phyloP scores from a whole-genome alignment of 176 grass and related monocot species.

The Secale cereale region DNA sequence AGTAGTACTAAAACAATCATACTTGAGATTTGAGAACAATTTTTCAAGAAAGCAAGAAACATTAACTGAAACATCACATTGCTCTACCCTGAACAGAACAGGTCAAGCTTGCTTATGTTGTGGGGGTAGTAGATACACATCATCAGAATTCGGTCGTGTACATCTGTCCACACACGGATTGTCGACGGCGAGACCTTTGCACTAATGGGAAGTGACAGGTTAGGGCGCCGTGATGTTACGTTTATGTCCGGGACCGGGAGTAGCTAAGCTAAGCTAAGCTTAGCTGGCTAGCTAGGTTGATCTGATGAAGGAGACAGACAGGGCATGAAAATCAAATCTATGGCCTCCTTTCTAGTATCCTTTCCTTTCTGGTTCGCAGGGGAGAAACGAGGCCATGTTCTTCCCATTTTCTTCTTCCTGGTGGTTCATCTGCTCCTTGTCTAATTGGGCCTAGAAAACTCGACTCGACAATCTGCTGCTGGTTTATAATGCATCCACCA shows the following conservation, averaged over 20 bases:
- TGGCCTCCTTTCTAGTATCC: neutral
- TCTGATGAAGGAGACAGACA: neutral
- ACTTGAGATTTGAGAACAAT: neutral
- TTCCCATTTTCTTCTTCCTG: neutral
- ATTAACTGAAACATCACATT: neutral
- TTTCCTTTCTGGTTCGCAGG: neutral
- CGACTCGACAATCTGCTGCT: neutral
- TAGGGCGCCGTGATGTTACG: constrained; percentile 15
- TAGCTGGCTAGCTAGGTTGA: neutral
- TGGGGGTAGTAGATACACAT: no score
- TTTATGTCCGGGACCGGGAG: neutral
- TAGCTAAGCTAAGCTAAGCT: constrained; percentile 6
- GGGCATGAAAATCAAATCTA: neutral
- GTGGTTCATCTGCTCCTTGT: constrained; percentile 40
- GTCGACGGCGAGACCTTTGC: no score
- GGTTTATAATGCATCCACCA: neutral
- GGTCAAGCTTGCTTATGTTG: no score
- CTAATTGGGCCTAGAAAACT: constrained; percentile 19
- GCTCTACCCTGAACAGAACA: neutral
- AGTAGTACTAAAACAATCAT: no score
- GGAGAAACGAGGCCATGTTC: neutral
- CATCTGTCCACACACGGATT: no score
- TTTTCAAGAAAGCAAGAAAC: neutral
- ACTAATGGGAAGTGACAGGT: neutral
- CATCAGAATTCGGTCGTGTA: no score